Base-by-base conservation (phyloP, 2,329 filamentous ascomycete genomes). In the Trichoderma endophyticum region DNA sequence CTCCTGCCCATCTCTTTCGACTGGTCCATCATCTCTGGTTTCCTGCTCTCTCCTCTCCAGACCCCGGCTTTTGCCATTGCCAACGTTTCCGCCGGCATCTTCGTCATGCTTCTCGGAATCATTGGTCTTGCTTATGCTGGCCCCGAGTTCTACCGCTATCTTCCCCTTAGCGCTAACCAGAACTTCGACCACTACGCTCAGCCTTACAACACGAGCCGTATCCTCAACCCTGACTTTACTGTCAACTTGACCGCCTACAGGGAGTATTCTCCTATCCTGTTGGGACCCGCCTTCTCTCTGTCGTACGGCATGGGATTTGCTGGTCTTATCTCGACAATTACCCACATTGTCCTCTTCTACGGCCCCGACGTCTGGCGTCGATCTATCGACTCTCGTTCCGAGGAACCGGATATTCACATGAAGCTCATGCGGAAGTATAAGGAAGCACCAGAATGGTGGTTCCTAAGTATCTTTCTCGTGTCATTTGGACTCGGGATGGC, bases 1-100 rank as follows among this genome's bases (percentile, higher is more conserved):
- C 80, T 92, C 14, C 83, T 92, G 30, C 90, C 90, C 12, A 85
- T 91, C 15, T 91, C 89, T 0, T 89, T 92, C 71, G 90, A 92
- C 79, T 92, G 90, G 90, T 87, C 86, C 64, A 84, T 88, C 68
- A 83, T 90, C 72, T 84, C 86, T 1, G 88, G 86, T 12, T 91
- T 86, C 76, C 82, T 88, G 66, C 79, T 80, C 12, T 87, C 85
- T n/a, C 89, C 88, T 9, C 79, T 91, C 28, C 88, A 89, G 71
- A 84, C 87, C 1, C 89, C 89, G 3, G 89, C 86, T 78, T 87
- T 89, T 76, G 88, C 88, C 15, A 87, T 90, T 70, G 83, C 85
- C 68, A 91, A 91, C 75, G 88, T 88, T 3, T 74, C 88, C 18
- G 83, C 88, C 62, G 81, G 89, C 3, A 73, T 87, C 39, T 85